A percentile compares a stretch with the other conserved stretches of the same genome.
These are phyloP conservation scores for Zasmidium cellare DNA, from an alignment of 2,329 filamentous ascomycete species.

Conservation along the genomic window DNA sequence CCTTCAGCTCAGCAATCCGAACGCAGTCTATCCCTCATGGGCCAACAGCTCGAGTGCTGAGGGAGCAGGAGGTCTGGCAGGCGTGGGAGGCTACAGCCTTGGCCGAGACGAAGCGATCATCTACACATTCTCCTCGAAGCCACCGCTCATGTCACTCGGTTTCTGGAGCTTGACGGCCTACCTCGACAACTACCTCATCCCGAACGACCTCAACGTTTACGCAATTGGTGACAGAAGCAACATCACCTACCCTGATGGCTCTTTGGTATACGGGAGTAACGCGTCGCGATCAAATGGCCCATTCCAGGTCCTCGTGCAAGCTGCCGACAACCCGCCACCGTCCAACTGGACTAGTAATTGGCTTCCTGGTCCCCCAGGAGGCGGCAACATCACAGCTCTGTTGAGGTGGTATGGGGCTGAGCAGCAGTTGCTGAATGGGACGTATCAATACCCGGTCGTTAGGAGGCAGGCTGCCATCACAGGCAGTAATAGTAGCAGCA, in stretches of 20 bases:
- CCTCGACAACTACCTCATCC: conserved; percentile 18
- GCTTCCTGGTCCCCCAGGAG: conserved; percentile 14
- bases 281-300: neutral
- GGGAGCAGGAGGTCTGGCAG: neutral
- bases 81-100: conserved; percentile 6
- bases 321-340: conserved; percentile 18
- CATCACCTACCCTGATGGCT: conserved; percentile 18
- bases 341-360: conserved; percentile 25
- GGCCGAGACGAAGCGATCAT: conserved; percentile 10
- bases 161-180: conserved; percentile 28
- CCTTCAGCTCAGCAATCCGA: conserved; percentile 6
- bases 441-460: conserved; percentile 15
- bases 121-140: conserved; percentile 23
- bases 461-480: conserved; percentile 8
- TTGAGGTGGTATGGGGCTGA: conserved; percentile 16
- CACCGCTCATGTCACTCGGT: conserved; percentile 13
- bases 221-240: conserved; percentile 22
- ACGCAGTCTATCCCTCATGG: conserved; percentile 17
- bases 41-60: conserved; percentile 11
- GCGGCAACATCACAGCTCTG: conserved; percentile 5
- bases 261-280: conserved; percentile 13
- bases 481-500: neutral
- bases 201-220: conserved; percentile 16
- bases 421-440: conserved; percentile 11
- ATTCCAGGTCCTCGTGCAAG: conserved; percentile 21